These are phyloP conservation scores for Arabidopsis arenosa DNA, from an alignment of 345 rosid species.

Conservation along the genomic window DNA sequence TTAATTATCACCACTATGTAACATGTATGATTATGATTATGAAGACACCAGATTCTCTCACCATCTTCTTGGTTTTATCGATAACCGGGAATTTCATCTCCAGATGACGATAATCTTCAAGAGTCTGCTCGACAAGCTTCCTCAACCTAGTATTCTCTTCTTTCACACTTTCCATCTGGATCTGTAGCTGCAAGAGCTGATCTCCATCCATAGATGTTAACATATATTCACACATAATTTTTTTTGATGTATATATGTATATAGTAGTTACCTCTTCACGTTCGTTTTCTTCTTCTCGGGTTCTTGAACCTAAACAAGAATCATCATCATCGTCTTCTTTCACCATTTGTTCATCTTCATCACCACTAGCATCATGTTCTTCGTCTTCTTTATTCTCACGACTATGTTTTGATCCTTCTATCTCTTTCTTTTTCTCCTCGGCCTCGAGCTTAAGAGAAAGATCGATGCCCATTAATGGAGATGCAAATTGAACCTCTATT, in stretches of 20 bases:
- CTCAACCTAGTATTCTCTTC: conserved; percentile 43
- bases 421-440: conserved; percentile 23
- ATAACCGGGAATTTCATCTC: conserved; percentile 45
- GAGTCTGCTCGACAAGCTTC: conserved; percentile 45
- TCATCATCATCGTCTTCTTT: conserved; percentile 13
- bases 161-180: conserved; percentile 45
- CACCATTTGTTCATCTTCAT: conserved; percentile 24
- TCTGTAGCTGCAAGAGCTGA: conserved; percentile 45
- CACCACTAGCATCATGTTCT: conserved; percentile 15
- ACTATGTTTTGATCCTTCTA: conserved; percentile 30
- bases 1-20: not conserved
- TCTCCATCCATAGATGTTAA: conserved; percentile 27
- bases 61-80: conserved; percentile 35
- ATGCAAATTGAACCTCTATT: conserved; percentile 15
- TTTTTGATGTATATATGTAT: not conserved
- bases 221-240: not conserved
- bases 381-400: conserved; percentile 31
- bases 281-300: conserved; percentile 38
- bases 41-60: conserved; percentile 16
- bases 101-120: conserved; percentile 45
- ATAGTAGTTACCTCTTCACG: conserved; percentile 41
- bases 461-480: conserved; percentile 38
- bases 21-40: no score
- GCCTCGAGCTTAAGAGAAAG: conserved; percentile 39
- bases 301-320: conserved; percentile 33